These are phyloP conservation scores for Thalassiosira profunda DNA, from an alignment of 108 stramenopile genomes.

Conservation along the genomic window DNA sequence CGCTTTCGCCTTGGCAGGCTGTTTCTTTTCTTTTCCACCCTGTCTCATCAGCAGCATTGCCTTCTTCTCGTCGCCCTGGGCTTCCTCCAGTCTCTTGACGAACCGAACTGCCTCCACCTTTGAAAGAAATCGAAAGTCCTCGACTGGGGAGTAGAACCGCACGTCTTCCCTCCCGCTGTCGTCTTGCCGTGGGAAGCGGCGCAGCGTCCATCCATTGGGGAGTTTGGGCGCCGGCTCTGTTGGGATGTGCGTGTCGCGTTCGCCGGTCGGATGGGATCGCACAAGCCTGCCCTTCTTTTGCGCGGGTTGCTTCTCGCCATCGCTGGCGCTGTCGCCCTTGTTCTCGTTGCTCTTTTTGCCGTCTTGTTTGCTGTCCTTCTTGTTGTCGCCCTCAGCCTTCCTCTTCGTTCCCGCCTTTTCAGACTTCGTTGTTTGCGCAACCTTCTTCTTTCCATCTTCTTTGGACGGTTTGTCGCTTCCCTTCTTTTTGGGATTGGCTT, in stretches of 20 bases:
- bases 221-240: neutral
- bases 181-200: neutral
- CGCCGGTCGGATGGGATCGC: neutral
- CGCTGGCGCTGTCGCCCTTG: neutral
- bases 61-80: neutral
- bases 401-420: too few relatives aligned
- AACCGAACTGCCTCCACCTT: neutral
- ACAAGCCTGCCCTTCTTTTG: too few relatives aligned
- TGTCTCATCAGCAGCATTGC: neutral
- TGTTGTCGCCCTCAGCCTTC: too few relatives aligned
- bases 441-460: too few relatives aligned
- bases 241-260: neutral
- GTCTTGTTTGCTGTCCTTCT: too few relatives aligned
- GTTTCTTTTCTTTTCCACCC: neutral
- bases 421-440: too few relatives aligned
- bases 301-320: neutral
- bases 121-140: neutral
- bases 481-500: too few relatives aligned
- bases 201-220: constrained; percentile 1
- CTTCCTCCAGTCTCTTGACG: neutral
- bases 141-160: neutral
- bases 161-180: neutral
- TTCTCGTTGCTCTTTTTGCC: too few relatives aligned
- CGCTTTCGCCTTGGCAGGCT: too few relatives aligned
- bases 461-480: too few relatives aligned